Evolutionary conservation across 495 filamentous ascomycete genomes (phyloP).

Genomic region (Penicillium ochrochloron): DNA sequence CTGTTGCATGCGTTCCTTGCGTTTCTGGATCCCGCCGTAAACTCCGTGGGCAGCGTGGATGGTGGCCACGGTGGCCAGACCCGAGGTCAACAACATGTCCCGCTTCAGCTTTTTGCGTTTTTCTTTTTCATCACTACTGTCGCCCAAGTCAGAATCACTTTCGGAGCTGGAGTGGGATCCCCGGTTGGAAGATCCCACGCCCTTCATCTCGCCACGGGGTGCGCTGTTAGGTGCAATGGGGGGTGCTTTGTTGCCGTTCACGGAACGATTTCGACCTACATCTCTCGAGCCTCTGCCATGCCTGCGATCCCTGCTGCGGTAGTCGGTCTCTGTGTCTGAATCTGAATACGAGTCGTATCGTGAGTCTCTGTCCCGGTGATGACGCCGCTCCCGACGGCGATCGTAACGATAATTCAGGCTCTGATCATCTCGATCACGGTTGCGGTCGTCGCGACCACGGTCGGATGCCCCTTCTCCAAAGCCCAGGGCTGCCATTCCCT

Average conservation of each 20-base stretch:
- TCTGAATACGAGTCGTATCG: slow-evolving; percentile 39
- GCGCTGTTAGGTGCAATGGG: slow-evolving; percentile 24
- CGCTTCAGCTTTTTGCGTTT: slow-evolving; percentile 76
- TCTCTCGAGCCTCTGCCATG: slow-evolving; percentile 55
- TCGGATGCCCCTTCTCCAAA: slow-evolving; percentile 45
- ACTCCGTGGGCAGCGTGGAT: slow-evolving; percentile 85
- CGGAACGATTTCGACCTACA: slow-evolving; percentile 50
- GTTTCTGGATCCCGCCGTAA: slow-evolving; percentile 75
- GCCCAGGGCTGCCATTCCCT: slow-evolving; percentile 59
- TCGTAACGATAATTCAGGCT: slow-evolving; percentile 29
- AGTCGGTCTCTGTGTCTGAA: slow-evolving; percentile 60
- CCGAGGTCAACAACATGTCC: slow-evolving; percentile 82
- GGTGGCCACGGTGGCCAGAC: slow-evolving; percentile 84
- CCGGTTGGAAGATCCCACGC: slow-evolving; percentile 7
- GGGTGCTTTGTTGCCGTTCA: slow-evolving; percentile 23
- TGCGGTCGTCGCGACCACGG: slow-evolving; percentile 33
- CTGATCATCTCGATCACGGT: slow-evolving; percentile 34
- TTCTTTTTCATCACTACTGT: slow-evolving; percentile 78
- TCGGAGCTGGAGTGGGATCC: slow-evolving; percentile 28
- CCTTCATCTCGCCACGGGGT: slow-evolving; percentile 18
- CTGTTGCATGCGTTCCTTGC: slow-evolving; percentile 68
- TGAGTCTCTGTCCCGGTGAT: slow-evolving; percentile 31
- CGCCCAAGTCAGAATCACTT: slow-evolving; percentile 66
- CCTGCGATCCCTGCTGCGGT: slow-evolving; percentile 49
- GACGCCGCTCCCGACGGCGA: slow-evolving; percentile 24